Percentiles rank a stretch among this genome's conserved stretches.
Conservation (phyloP, 345 rosid genomes). For the Brassica juncea region DNA sequence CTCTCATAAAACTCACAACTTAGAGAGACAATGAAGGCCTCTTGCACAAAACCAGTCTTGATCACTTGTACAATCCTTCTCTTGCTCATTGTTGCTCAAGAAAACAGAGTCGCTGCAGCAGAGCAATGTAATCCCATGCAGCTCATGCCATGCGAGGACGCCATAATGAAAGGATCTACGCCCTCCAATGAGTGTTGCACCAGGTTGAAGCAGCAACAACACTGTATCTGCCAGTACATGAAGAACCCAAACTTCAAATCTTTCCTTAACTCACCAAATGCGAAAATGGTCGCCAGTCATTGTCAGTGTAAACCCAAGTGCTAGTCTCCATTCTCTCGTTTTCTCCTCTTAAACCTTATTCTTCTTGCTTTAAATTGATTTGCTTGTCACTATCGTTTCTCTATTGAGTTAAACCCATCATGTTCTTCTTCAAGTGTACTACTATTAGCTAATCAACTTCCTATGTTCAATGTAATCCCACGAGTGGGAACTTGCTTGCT, state of each 20-base stretch:
- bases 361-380: not conserved
- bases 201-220: constrained; percentile 69
- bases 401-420: not conserved
- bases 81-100: constrained; percentile 47
- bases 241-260: constrained; percentile 60
- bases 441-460: not conserved
- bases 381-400: not conserved
- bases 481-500: too few species aligned
- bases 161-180: constrained; percentile 54
- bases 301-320: constrained; percentile 81
- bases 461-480: too few species aligned
- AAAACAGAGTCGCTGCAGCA: constrained; percentile 45
- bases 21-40: constrained; percentile 51
- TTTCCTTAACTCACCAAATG: constrained; percentile 71
- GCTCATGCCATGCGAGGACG: constrained; percentile 66
- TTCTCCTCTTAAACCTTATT: not conserved
- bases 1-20: not conserved
- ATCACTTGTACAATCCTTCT: constrained; percentile 42
- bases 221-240: constrained; percentile 82
- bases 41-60: constrained; percentile 37
- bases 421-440: not conserved
- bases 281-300: constrained; percentile 67
- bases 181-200: constrained; percentile 68
- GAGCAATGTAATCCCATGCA: constrained; percentile 61
- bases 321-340: constrained; percentile 32